Evolutionary conservation across 192 early-diverging fungal species (phyloP).

Genomic region (Entrophospora sp.): DNA sequence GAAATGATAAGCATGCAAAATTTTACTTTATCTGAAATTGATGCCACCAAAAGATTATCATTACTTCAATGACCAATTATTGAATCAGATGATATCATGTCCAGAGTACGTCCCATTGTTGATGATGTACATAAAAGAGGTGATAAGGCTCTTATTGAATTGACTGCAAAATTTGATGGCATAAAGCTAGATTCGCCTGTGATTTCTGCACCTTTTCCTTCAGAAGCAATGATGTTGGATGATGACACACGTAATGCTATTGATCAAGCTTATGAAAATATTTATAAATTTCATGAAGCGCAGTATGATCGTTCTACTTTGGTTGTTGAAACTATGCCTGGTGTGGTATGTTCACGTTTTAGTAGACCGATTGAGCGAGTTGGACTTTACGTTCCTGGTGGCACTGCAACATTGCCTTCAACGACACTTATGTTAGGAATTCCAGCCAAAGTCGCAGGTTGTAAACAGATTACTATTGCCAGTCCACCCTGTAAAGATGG

Average conservation of each 20-base stretch:
- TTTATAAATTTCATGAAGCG: constrained; percentile 87
- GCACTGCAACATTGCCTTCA: constrained; percentile 93
- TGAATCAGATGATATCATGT: constrained; percentile 80
- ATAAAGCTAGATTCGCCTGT: constrained; percentile 66
- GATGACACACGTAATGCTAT: constrained; percentile 69
- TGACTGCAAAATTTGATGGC: constrained; percentile 86
- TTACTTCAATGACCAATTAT: constrained; percentile 89
- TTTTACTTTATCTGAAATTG: constrained; percentile 47
- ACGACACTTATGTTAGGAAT: constrained; percentile 95
- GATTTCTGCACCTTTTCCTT: constrained; percentile 75
- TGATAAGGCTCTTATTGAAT: constrained; percentile 74
- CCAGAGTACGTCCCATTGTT: constrained; percentile 85
- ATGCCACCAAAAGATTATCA: constrained; percentile 36
- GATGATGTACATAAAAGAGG: constrained; percentile 72
- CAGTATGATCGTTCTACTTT: constrained; percentile 66
- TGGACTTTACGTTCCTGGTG: constrained; percentile 97
- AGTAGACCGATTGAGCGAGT: constrained; percentile 91
- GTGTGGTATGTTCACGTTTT: constrained; percentile 90
- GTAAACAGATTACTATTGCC: constrained; percentile 90
- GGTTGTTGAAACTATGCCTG: constrained; percentile 95
- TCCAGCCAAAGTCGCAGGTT: constrained; percentile 95
- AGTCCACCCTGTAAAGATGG: constrained; percentile 91
- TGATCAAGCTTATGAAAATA: constrained; percentile 91
- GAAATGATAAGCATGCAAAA: constrained; percentile 68
- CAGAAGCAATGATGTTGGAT: constrained; percentile 47